These are phyloP conservation scores for Camellia japonica DNA, from an alignment of 148 eudicot genomes.

Conservation along the genomic window DNA sequence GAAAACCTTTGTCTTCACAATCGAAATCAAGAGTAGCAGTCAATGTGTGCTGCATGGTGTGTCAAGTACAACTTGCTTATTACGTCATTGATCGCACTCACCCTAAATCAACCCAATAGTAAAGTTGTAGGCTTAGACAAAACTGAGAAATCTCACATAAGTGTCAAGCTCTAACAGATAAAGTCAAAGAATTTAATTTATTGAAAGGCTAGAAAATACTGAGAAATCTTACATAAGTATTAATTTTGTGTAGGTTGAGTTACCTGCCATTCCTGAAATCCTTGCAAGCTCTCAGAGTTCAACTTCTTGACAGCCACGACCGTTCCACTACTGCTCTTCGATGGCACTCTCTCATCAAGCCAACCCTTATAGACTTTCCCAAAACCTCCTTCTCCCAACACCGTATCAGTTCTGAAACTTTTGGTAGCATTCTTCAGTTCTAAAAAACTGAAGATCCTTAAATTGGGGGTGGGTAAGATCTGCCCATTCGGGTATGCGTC, in stretches of 20 bases:
- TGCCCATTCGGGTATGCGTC: conserved; percentile 37
- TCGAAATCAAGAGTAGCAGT: neutral
- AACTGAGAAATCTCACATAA: neutral
- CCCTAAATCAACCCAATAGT: neutral
- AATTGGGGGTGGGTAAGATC: conserved; percentile 44
- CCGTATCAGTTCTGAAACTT: conserved; percentile 47
- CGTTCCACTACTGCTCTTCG: conserved; percentile 32
- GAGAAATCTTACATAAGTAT: neutral
- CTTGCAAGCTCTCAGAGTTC: conserved; percentile 73
- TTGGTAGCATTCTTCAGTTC: conserved; percentile 58
- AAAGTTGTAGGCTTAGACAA: neutral
- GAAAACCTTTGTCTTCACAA: neutral
- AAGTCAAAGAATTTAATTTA: neutral
- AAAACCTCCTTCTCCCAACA: conserved; percentile 80
- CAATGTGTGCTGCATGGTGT: neutral
- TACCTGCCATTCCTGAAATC: conserved; percentile 88
- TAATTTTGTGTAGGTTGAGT: neutral
- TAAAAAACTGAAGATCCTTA: conserved; percentile 47
- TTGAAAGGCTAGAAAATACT: neutral
- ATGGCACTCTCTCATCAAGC: conserved; percentile 46
- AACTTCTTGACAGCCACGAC: conserved; percentile 72
- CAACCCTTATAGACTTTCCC: conserved; percentile 80
- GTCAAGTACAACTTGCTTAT: neutral
- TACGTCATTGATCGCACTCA: neutral
- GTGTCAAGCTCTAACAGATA: neutral